Base-by-base conservation (phyloP, 768 basidiomycete species). In the Tricholoma sp. region DNA sequence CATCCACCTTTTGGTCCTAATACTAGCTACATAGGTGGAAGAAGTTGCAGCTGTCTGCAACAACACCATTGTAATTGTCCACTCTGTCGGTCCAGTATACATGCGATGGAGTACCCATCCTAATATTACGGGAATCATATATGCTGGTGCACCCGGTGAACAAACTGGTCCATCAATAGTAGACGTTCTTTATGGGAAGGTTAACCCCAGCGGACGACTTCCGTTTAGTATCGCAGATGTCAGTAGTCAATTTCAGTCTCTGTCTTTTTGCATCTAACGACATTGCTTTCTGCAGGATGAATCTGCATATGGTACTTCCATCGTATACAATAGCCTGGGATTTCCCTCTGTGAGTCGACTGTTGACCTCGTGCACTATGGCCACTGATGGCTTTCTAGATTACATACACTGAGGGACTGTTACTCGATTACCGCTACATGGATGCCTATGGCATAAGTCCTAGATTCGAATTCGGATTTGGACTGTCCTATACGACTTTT, bases 21-120 rank as follows among this genome's bases (percentile, higher is more conserved):
- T n/a, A 53, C 67, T 9, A 13, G 61, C 78, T 54, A 11, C 20
- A 6, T 31, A 76, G 85, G 58, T 76, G 67, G 62, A 77, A 55
- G 68, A 75, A 0, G 85, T 88, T 3, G 91, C 93, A 0, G 76
- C 81, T 5, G 78, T 82, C 0, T 86, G 85, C 69, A 80, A 74
- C 59, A 91, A 91, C 67, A 91, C 89, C 4, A 79, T 94, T 53
- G 94, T 92, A 24, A 81, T 95, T 13, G 73, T 89, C 1, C 86
- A 93, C 69, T 83, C 83, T 7, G 88, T 91, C 32, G 92, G 92
- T 3, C 85, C 88, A 0, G 79, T 89, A 2, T 65, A 81, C n/a
- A 80, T 93, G 69, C 65, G 76, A 7, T 94, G 91, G 90, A 84
- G 84, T 28, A 76, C 79, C 11, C 79, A 94, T 58, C 83, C 89